phyloP scores from a whole-genome alignment of 176 grass and related monocot genomes.

The Avena insularis region DNA sequence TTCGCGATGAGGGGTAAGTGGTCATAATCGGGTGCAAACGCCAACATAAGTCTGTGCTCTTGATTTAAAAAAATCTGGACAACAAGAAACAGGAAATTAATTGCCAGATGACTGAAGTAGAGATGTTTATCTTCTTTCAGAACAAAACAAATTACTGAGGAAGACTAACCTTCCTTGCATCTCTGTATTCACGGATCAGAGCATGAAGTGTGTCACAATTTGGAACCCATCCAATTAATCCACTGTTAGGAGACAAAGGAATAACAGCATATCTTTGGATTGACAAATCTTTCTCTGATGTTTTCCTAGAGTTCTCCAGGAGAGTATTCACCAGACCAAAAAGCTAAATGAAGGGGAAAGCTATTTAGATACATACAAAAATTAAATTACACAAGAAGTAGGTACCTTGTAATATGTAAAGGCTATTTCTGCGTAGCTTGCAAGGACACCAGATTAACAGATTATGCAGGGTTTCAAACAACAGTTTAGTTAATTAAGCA shows the following conservation, averaged over 20 bases:
- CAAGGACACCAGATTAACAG: conserved; percentile 13
- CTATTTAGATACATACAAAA: conserved; percentile 30
- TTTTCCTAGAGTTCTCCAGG: conserved; percentile 89
- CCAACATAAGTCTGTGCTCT: conserved; percentile 92
- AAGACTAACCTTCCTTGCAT: conserved; percentile 91
- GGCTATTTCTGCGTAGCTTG: conserved; percentile 6
- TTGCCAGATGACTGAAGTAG: conserved; percentile 20
- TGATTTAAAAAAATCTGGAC: conserved; percentile 97
- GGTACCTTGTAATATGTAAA: conserved; percentile 23
- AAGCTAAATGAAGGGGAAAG: conserved; percentile 60
- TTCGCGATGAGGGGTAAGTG: conserved; percentile 91
- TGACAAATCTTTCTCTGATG: conserved; percentile 91
- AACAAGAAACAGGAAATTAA: conserved; percentile 36
- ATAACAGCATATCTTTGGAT: conserved; percentile 99
- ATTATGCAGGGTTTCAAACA: background rate
- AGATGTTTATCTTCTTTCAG: conserved; percentile 20
- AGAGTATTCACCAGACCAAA: conserved; percentile 99
- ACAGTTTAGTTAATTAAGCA: background rate
- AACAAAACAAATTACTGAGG: conserved; percentile 38
- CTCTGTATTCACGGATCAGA: conserved; percentile 95
- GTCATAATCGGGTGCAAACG: conserved; percentile 97
- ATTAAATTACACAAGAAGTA: background rate
- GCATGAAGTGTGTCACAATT: conserved; percentile 94
- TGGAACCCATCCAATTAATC: conserved; percentile 97
- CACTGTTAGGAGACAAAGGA: conserved; percentile 95